Evolutionary conservation across 2,329 filamentous ascomycete genomes (phyloP), one percentile per base, ranked within the genome.

Genomic region (Pestalotiopsis fici): DNA sequence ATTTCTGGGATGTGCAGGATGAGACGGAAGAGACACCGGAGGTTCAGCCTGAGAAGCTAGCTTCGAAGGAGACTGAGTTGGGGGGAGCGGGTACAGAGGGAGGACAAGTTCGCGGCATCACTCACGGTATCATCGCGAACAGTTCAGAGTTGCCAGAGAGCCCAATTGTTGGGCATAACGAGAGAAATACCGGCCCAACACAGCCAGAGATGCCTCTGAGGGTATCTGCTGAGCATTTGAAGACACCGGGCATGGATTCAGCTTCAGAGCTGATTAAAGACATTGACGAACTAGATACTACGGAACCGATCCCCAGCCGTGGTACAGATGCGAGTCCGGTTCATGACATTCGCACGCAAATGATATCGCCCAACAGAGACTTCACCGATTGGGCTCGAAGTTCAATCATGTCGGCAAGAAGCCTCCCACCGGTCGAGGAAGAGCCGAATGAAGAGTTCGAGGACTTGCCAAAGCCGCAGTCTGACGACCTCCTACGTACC

Each of bases 361-460:
- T 39, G 25, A 31, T 35, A 12, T 31, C 27, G n/a, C 63, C 68
- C 15, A 57, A 27, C 25, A 73, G 71, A 68, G 69, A 77, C 60
- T 74, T 79, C 18, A 71, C 77, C 28, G 83, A 83, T 55, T 80
- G 82, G 66, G 78, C 80, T 66, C 80, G 81, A 60, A 82, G 81
- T 3, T 78, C 83, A 23, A 78, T 56, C n/a, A 55, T 66, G 60
- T 68, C 67, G 18, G 25, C 81, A 5, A 80, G 82, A 65, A 78
- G 78, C n/a, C 75, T 89, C 59, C 80, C 86, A 3, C 83, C 85
- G 0, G 86, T 89, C 3, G 80, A 82, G 71, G 86, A 85, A 69
- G 83, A 89, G 71, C 78, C 80, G 9, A 79, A 80, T 1, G 86
- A 87, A 71, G 82, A 83, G 3, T 79, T 84, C 55, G 78, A 79